Conservation (phyloP, 495 filamentous ascomycete genomes). For the Aspergillus hancockii region DNA sequence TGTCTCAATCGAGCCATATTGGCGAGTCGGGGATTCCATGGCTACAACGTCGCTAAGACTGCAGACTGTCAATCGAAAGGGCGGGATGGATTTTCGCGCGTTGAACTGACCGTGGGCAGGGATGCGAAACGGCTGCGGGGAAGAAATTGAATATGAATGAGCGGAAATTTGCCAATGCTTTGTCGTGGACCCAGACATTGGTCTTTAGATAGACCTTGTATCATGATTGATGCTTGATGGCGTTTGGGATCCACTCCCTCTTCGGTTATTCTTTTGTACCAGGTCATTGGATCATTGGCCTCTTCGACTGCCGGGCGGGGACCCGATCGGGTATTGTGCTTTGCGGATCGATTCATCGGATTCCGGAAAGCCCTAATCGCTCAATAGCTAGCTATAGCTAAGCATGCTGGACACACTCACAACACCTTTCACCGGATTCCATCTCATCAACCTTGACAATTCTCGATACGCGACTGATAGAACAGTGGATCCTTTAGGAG, state of each 20-base stretch:
- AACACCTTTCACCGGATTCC: too few species aligned
- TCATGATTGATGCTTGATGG: not conserved
- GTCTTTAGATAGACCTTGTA: not conserved
- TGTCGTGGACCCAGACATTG: not conserved
- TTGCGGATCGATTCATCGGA: not conserved
- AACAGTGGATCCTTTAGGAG: too few species aligned
- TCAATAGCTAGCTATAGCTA: too few species aligned
- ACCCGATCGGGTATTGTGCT: not conserved
- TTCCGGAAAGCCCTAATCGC: not conserved
- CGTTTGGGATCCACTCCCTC: slow-evolving; percentile 1
- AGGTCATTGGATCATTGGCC: too few species aligned
- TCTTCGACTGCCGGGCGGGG: not conserved
- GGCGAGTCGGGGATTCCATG: not conserved
- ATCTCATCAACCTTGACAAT: too few species aligned
- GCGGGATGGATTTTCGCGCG: not conserved
- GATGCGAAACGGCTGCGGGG: not conserved
- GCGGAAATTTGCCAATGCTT: not conserved
- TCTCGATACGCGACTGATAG: too few species aligned
- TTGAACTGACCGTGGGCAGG: not conserved
- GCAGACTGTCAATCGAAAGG: not conserved
- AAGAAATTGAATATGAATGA: not conserved
- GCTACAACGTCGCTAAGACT: not conserved
- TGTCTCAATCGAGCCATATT: not conserved
- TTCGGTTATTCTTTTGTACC: not conserved
- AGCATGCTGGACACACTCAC: too few species aligned